A percentile compares a stretch with the other conserved stretches of the same genome.
These are phyloP conservation scores for Thalassiosira mediterranea DNA, from an alignment of 352 stramenopile species.

Conservation along the genomic window DNA sequence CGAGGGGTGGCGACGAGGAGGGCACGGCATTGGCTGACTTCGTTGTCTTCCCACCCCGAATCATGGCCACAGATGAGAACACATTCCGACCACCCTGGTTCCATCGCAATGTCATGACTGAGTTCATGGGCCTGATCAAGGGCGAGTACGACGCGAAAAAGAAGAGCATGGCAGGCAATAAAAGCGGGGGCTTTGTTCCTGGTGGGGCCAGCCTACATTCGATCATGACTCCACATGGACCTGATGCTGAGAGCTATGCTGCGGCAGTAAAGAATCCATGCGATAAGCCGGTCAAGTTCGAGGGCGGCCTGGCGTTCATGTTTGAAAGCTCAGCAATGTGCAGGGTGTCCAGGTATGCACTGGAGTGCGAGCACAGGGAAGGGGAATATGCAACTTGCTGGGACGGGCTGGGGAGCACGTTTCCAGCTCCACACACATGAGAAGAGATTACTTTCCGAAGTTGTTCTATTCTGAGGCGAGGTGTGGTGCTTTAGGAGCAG, in stretches of 20 bases:
- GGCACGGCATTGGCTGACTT: conserved; percentile 95
- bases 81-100: conserved; percentile 93
- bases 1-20: conserved; percentile 88
- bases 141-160: conserved; percentile 95
- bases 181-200: conserved; percentile 79
- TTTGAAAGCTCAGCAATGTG: conserved; percentile 94
- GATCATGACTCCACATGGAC: conserved; percentile 90
- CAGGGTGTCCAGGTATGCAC: conserved; percentile 88
- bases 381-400: conserved; percentile 92
- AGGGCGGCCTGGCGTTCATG: conserved; percentile 95
- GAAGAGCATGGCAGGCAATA: conserved; percentile 10
- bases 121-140: conserved; percentile 98
- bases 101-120: conserved; percentile 96
- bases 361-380: conserved; percentile 89
- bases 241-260: conserved; percentile 91
- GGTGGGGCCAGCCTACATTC: conserved; percentile 91
- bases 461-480: too few relatives aligned
- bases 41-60: conserved; percentile 96
- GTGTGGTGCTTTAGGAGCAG: too few relatives aligned
- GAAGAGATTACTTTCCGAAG: too few relatives aligned
- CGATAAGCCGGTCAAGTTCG: conserved; percentile 90
- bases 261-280: conserved; percentile 85
- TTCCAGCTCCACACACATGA: too few relatives aligned
- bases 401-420: conserved; percentile 84
- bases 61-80: conserved; percentile 92